These are phyloP conservation scores for Colletotrichum tofieldiae DNA, from an alignment of 2,329 filamentous ascomycete species.

Conservation along the genomic window DNA sequence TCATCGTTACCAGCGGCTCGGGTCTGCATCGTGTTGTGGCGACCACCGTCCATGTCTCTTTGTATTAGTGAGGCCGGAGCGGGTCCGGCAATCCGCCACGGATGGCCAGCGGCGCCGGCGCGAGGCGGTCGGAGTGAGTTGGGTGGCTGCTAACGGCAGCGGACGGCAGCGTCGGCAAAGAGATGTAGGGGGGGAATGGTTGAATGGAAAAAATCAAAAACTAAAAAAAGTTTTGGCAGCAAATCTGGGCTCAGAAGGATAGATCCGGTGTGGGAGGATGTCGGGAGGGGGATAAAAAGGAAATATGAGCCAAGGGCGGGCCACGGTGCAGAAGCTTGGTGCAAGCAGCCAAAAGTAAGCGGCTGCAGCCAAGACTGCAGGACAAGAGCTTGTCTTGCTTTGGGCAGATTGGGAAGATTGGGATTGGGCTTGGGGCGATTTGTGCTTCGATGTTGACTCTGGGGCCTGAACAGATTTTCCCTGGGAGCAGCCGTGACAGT, in stretches of 20 bases:
- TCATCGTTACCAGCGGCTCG: slow-evolving; percentile 24
- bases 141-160: slow-evolving; percentile 26
- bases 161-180: slow-evolving; percentile 4
- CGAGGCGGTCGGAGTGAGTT: slow-evolving; percentile 15
- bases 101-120: slow-evolving; percentile 29
- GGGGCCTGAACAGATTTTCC: not conserved
- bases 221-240: slow-evolving; percentile 17
- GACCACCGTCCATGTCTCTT: slow-evolving; percentile 11
- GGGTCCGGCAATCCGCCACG: slow-evolving; percentile 40
- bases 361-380: slow-evolving; percentile 6
- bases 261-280: slow-evolving; percentile 34
- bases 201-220: not conserved
- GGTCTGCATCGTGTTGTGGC: slow-evolving; percentile 7
- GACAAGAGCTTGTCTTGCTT: slow-evolving; percentile 3
- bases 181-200: not conserved
- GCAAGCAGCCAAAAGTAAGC: slow-evolving; percentile 18
- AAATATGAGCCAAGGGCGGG: slow-evolving; percentile 29
- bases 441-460: not conserved
- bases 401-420: not conserved
- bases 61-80: slow-evolving; percentile 33
- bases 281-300: slow-evolving; percentile 33
- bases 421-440: not conserved
- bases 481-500: slow-evolving; percentile 8
- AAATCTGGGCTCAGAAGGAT: slow-evolving; percentile 16
- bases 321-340: slow-evolving; percentile 11